phyloP scores from a whole-genome alignment of 2,329 filamentous ascomycete genomes.

The Colletotrichum viniferum region DNA sequence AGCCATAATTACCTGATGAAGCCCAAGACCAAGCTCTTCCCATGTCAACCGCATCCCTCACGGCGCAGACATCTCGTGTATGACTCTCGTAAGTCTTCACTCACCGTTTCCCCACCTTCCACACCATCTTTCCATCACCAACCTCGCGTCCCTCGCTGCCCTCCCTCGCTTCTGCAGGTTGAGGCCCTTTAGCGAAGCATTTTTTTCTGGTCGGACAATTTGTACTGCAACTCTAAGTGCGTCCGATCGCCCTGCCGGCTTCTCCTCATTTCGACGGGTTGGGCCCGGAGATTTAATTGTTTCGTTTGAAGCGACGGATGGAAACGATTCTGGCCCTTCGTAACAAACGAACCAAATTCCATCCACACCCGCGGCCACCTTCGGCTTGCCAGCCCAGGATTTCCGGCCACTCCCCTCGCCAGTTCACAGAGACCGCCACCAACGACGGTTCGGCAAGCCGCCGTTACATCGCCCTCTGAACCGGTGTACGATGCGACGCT shows the following conservation, averaged over 20 bases:
- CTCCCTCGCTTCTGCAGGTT: not conserved
- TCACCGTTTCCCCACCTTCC: not conserved
- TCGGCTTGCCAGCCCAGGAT: not conserved
- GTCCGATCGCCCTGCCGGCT: not conserved
- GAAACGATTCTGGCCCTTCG: not conserved
- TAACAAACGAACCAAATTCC: not conserved
- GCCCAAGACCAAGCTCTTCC: not conserved
- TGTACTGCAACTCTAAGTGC: not conserved
- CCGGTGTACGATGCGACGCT: not conserved
- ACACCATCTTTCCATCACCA: not conserved
- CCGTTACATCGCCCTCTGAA: constrained; percentile 13
- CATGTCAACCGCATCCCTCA: not conserved
- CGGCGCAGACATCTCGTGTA: not conserved
- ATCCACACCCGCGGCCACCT: not conserved
- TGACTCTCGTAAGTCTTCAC: not conserved
- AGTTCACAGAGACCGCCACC: not conserved
- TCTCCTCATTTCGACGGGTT: not conserved
- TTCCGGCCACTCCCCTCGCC: not conserved
- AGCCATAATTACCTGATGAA: not conserved
- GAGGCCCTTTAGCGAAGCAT: not conserved
- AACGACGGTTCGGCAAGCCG: not conserved
- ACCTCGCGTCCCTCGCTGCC: not conserved
- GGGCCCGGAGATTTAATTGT: constrained; percentile 16
- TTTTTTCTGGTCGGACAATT: not conserved
- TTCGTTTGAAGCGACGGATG: constrained; percentile 7